A percentile compares a stretch with the other conserved stretches of the same genome.
Evolutionary conservation across 2,329 filamentous ascomycete genomes (phyloP).

Genomic region (Aureobasidium vineae): DNA sequence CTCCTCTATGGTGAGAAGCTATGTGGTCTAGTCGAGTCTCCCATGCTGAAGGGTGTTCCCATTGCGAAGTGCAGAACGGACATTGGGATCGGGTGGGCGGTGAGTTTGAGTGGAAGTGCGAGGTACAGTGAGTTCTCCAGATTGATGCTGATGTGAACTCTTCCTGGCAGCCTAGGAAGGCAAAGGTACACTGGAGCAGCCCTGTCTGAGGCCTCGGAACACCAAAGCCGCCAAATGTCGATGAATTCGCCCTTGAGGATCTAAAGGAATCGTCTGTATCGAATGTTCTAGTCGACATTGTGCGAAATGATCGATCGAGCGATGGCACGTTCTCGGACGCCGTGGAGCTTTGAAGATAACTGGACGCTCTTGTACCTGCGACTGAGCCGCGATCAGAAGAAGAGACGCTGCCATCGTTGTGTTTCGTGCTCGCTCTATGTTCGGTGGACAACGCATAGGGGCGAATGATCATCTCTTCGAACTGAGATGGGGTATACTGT

Average conservation of each 20-base stretch:
- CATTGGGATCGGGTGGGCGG: slow-evolving; percentile 4
- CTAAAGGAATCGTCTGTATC: background rate
- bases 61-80: slow-evolving; percentile 13
- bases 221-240: background rate
- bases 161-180: slow-evolving; percentile 16
- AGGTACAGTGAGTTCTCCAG: slow-evolving; percentile 11
- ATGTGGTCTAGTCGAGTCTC: slow-evolving; percentile 5
- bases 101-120: slow-evolving; percentile 14
- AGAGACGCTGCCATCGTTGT: background rate
- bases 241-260: background rate
- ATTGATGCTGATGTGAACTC: background rate
- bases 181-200: slow-evolving; percentile 17
- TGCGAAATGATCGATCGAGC: background rate
- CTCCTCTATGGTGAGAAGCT: background rate
- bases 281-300: slow-evolving; percentile 1
- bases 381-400: background rate
- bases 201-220: background rate
- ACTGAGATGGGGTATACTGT: background rate
- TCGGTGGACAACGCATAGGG: background rate
- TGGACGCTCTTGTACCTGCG: background rate
- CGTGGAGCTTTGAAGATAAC: background rate
- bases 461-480: background rate
- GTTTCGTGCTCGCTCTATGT: background rate
- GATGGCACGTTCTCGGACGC: slow-evolving; percentile 3
- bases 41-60: background rate